A percentile compares a stretch with the other conserved stretches of the same genome.
Conservation (phyloP, 345 rosid genomes). For the Euphorbia tirucalli region DNA sequence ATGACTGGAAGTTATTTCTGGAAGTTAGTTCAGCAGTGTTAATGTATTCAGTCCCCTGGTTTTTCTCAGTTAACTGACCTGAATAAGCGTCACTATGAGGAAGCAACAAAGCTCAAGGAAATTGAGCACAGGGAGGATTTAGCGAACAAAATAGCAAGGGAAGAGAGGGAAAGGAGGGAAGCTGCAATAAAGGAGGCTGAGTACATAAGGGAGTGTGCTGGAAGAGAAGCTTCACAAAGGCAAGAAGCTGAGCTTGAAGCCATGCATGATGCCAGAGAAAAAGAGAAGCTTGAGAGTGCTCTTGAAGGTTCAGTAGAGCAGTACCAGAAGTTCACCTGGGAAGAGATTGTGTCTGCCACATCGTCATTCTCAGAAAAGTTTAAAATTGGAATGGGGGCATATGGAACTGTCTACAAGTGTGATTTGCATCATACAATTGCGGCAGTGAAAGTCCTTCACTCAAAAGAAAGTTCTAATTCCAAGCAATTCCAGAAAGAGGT, state of each 20-base stretch:
- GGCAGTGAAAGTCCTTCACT: slow-evolving; percentile 84
- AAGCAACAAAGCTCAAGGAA: slow-evolving; percentile 53
- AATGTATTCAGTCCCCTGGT: slow-evolving; percentile 1
- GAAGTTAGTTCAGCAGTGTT: background rate
- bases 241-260: slow-evolving; percentile 60
- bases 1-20: no score
- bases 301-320: slow-evolving; percentile 47
- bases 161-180: slow-evolving; percentile 57
- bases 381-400: slow-evolving; percentile 75
- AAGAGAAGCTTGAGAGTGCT: slow-evolving; percentile 62
- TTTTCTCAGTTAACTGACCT: slow-evolving; percentile 47
- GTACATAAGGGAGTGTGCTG: slow-evolving; percentile 37
- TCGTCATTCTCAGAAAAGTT: slow-evolving; percentile 72
- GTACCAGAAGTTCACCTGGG: slow-evolving; percentile 67
- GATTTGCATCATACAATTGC: slow-evolving; percentile 62
- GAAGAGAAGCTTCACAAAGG: slow-evolving; percentile 55
- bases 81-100: slow-evolving; percentile 47
- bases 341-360: slow-evolving; percentile 74
- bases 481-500: slow-evolving; percentile 89
- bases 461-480: slow-evolving; percentile 47
- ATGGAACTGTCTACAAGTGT: slow-evolving; percentile 77
- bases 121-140: slow-evolving; percentile 50
- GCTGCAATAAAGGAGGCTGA: slow-evolving; percentile 58
- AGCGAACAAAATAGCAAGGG: slow-evolving; percentile 49
- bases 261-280: slow-evolving; percentile 54